These are phyloP conservation scores for Microdochium bolleyi DNA, from an alignment of 2,329 filamentous ascomycete genomes.

Conservation along the genomic window DNA sequence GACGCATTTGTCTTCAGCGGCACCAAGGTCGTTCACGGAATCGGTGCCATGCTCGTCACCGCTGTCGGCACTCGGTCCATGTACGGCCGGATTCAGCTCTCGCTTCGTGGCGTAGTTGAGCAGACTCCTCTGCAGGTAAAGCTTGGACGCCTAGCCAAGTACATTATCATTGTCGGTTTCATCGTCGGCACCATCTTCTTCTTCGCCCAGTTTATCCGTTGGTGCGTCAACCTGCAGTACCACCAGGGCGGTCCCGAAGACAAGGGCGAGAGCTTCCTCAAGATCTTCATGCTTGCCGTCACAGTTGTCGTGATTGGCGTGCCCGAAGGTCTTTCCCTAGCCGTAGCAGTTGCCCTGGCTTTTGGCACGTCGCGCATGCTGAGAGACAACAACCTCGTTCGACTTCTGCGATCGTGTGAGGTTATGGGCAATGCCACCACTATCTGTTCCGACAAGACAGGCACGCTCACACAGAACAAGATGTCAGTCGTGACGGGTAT, in stretches of 20 bases:
- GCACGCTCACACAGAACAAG: slow-evolving; percentile 66
- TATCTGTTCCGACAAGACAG: slow-evolving; percentile 75
- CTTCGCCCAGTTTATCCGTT: slow-evolving; percentile 71
- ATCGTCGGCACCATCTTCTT: slow-evolving; percentile 69
- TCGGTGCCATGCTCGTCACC: slow-evolving; percentile 45
- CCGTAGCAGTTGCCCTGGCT: slow-evolving; percentile 59
- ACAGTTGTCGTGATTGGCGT: slow-evolving; percentile 64
- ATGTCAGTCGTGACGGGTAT: slow-evolving; percentile 72
- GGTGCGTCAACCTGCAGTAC: slow-evolving; percentile 51
- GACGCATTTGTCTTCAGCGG: slow-evolving; percentile 58
- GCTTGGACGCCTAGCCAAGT: slow-evolving; percentile 38
- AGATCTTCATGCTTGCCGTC: slow-evolving; percentile 56
- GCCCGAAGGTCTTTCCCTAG: slow-evolving; percentile 59
- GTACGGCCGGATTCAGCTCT: slow-evolving; percentile 48
- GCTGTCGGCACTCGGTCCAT: slow-evolving; percentile 46
- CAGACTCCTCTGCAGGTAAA: slow-evolving; percentile 46
- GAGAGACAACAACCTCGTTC: slow-evolving; percentile 62
- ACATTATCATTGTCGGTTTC: slow-evolving; percentile 46
- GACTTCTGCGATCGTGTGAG: slow-evolving; percentile 58
- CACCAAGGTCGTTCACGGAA: slow-evolving; percentile 45
- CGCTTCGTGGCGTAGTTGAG: slow-evolving; percentile 42
- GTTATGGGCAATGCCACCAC: slow-evolving; percentile 67
- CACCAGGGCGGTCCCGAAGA: slow-evolving; percentile 37
- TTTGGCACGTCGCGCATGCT: slow-evolving; percentile 62
- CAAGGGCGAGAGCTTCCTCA: slow-evolving; percentile 55